Base-by-base conservation (phyloP, 2,329 filamentous ascomycete species). In the Ophiocordyceps camponoti-floridani region DNA sequence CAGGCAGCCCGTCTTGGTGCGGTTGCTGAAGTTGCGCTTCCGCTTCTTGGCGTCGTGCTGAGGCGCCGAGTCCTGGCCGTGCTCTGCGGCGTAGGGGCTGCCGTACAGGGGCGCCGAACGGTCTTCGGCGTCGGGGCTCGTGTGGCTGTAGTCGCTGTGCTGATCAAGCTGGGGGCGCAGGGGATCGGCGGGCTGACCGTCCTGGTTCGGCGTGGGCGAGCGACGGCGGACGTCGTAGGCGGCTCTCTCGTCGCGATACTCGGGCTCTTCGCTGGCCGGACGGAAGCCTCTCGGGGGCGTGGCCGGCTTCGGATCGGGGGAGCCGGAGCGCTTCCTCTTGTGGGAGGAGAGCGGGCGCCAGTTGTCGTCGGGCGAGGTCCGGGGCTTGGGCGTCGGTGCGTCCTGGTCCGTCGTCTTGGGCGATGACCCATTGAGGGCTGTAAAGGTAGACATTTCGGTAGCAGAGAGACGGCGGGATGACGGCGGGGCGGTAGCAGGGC, bases 1-100 rank as follows among this genome's bases (percentile, higher is more conserved):
- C 63, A 94, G 77, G 60, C 89, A 96, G 30, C 88, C 87, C 10
- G 88, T 95, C 65, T 96, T 96, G 18, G 89, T 95, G 47, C 89
- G 75, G 61, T 95, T 94, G 65, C 86, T 94, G 56, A 95, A 96
- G 56, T 85, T 84, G 37, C 81, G 72, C 62, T 84, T 84, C 43
- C 80, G 66, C 60, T 82, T 82, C 61, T 82, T 82, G 4, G 73
- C 68, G 51, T 80, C 76, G 5, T 72, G 71, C 54, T 77, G 73
- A 33, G 75, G 60, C 28, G 68, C 53, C 0, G 63, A 62, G 43
- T 71, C 69, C 46, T 67, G 65, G 48, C 67, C 62, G 48, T 69
- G 66, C 40, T 72, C 66, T 2, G 67, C 60, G 2, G 63, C 66
- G 51, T 70, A 75, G 14, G 64, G 49, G 55, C 60, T 47, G 46